Conservation (phyloP, 768 basidiomycete species). For the Boletus tylopilopsis region DNA sequence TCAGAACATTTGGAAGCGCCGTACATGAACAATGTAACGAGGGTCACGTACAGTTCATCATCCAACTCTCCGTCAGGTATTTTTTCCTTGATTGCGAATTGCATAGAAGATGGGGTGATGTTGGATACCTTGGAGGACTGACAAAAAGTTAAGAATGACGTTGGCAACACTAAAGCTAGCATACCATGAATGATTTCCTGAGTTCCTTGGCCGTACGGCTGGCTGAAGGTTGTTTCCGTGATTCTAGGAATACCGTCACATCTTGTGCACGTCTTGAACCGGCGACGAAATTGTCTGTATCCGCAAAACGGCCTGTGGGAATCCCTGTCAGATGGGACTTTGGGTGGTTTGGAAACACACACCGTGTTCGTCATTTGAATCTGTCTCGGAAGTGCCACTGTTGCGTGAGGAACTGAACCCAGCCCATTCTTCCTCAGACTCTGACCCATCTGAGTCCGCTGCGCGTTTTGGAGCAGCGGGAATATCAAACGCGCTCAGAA, state of each 20-base stretch:
- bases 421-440: conserved; percentile 40
- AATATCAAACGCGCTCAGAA: conserved; percentile 39
- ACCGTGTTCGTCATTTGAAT: conserved; percentile 16
- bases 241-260: conserved; percentile 57
- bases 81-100: conserved; percentile 11
- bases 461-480: conserved; percentile 16
- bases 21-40: background rate
- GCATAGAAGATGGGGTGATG: conserved; percentile 34
- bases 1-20: background rate
- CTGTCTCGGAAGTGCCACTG: background rate
- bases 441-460: conserved; percentile 8
- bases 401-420: conserved; percentile 28
- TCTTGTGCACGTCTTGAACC: conserved; percentile 35
- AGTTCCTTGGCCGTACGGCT: conserved; percentile 35
- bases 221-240: conserved; percentile 18
- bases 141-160: conserved; percentile 3
- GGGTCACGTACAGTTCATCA: conserved; percentile 47
- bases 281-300: conserved; percentile 36
- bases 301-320: conserved; percentile 37
- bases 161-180: background rate
- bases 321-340: background rate
- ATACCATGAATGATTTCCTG: conserved; percentile 75
- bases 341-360: conserved; percentile 4
- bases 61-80: conserved; percentile 41
- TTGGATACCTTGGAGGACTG: conserved; percentile 79